A percentile compares a stretch with the other conserved stretches of the same genome.
phyloP scores from a whole-genome alignment of 257 asterid genomes.

The Paraleonurus japonicus region DNA sequence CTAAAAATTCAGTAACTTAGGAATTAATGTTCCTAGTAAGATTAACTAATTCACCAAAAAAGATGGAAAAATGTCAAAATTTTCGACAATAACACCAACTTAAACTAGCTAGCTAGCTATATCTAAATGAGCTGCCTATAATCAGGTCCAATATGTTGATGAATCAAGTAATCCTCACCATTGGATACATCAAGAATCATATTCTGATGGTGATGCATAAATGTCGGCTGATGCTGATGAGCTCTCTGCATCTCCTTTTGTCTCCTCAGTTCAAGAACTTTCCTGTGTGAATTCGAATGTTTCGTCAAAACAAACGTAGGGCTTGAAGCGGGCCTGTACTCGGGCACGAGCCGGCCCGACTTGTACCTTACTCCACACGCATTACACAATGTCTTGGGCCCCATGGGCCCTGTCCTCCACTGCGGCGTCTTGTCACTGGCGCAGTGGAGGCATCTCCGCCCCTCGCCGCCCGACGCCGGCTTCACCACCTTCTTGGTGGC shows the following conservation, averaged over 20 bases:
- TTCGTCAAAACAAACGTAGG: constrained; percentile 82
- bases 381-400: constrained; percentile 87
- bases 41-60: constrained; percentile 1
- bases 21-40: too few species aligned
- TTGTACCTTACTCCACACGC: constrained; percentile 92
- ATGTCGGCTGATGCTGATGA: constrained; percentile 52
- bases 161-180: constrained; percentile 78
- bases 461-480: constrained; percentile 35
- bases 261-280: constrained; percentile 75
- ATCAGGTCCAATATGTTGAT: constrained; percentile 75
- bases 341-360: constrained; percentile 89
- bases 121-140: constrained; percentile 63
- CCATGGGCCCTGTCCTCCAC: constrained; percentile 98
- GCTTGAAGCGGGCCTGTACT: constrained; percentile 89
- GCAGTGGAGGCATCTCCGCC: constrained; percentile 83
- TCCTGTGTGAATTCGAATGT: constrained; percentile 87
- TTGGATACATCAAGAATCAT: constrained; percentile 63
- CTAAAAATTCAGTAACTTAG: too few species aligned
- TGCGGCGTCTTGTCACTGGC: constrained; percentile 94
- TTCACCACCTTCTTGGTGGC: constrained; percentile 30
- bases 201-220: constrained; percentile 43
- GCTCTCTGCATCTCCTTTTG: constrained; percentile 62
- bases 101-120: too few species aligned
- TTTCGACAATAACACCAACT: neutral
- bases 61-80: constrained; percentile 1